These are phyloP conservation scores for Anthostomella pinea DNA, from an alignment of 2,329 filamentous ascomycete genomes.

Conservation along the genomic window DNA sequence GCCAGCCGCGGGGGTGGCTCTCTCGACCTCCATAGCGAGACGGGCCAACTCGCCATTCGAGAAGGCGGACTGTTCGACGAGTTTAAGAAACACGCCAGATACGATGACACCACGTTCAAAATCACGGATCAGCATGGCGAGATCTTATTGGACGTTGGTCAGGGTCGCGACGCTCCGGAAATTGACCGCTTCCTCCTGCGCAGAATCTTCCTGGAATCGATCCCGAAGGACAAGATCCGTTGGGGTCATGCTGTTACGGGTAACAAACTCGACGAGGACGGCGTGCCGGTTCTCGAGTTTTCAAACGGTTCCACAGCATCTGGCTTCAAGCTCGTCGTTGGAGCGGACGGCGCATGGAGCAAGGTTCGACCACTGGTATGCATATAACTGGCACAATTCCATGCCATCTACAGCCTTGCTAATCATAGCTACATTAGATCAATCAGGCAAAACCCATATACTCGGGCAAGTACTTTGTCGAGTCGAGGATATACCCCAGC, in stretches of 20 bases:
- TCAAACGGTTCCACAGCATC: slow-evolving; percentile 1
- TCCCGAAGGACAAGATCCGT: slow-evolving; percentile 6
- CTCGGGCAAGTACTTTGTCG: slow-evolving; percentile 34
- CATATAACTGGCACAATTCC: slow-evolving; percentile 1
- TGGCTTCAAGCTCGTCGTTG: slow-evolving; percentile 32
- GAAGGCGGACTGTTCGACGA: slow-evolving; percentile 24
- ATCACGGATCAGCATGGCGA: slow-evolving; percentile 3
- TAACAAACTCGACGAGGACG: slow-evolving; percentile 22
- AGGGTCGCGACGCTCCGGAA: slow-evolving; percentile 11
- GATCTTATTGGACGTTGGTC: background rate
- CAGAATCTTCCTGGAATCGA: slow-evolving; percentile 6
- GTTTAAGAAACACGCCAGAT: slow-evolving; percentile 16
- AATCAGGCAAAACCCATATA: slow-evolving; percentile 31
- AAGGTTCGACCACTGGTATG: slow-evolving; percentile 25
- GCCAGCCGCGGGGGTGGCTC: slow-evolving; percentile 33
- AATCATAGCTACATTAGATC: slow-evolving; percentile 6
- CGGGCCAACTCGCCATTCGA: slow-evolving; percentile 22
- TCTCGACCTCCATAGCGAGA: slow-evolving; percentile 39
- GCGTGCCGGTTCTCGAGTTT: slow-evolving; percentile 1
- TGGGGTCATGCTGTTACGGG: slow-evolving; percentile 8
- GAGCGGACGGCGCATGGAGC: slow-evolving; percentile 36
- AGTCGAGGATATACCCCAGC: slow-evolving; percentile 25
- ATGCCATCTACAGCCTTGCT: background rate
- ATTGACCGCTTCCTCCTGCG: slow-evolving; percentile 15
- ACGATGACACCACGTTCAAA: slow-evolving; percentile 11